phyloP scores from a whole-genome alignment of 2,329 filamentous ascomycete species.

The Scopulariopsis brevicaulis region DNA sequence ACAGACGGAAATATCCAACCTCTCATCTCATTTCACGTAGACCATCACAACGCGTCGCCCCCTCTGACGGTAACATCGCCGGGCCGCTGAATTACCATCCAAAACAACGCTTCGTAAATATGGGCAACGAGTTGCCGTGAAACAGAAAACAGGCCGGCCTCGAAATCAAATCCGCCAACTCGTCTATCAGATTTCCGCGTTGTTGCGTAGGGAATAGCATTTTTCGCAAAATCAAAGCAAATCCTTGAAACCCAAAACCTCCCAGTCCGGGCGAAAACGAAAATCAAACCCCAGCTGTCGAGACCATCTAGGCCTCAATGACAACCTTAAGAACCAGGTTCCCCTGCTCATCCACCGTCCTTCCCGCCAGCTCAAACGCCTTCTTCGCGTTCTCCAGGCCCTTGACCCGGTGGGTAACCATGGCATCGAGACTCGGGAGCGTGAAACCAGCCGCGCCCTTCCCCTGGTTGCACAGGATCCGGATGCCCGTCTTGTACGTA shows the following conservation, averaged over 20 bases:
- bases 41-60: no score
- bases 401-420: slow-evolving; percentile 64
- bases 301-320: slow-evolving; percentile 35
- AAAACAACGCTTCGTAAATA: neutral
- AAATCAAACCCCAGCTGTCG: neutral
- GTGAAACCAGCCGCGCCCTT: slow-evolving; percentile 25
- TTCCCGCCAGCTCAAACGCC: slow-evolving; percentile 60
- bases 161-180: neutral
- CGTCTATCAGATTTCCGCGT: slow-evolving; percentile 5
- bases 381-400: slow-evolving; percentile 49
- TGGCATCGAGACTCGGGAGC: slow-evolving; percentile 53
- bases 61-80: no score
- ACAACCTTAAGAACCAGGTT: slow-evolving; percentile 65
- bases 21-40: neutral
- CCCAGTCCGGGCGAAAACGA: neutral
- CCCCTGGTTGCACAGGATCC: slow-evolving; percentile 37
- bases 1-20: neutral
- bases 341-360: slow-evolving; percentile 55
- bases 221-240: neutral
- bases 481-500: slow-evolving; percentile 62
- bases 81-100: no score
- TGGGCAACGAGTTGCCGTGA: neutral
- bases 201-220: neutral
- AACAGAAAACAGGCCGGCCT: neutral
- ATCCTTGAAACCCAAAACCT: neutral